A percentile compares a stretch with the other conserved stretches of the same genome.
Conservation (phyloP, 2,329 filamentous ascomycete species). For the Penicillium psychrosexuale region DNA sequence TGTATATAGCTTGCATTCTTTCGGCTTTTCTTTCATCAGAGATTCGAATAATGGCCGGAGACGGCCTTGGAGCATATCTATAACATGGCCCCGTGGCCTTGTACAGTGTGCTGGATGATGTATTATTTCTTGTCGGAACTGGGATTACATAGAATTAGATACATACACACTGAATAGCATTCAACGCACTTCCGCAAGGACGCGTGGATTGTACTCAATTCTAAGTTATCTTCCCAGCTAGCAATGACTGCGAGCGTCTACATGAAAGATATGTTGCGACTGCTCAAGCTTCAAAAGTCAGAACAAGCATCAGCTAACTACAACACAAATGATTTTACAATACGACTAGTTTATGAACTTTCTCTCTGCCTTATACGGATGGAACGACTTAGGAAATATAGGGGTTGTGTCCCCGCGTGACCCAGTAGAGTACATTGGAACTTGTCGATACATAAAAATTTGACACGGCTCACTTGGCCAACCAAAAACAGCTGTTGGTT, state of each 20-base stretch:
- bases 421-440: slow-evolving; percentile 42
- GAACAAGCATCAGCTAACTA: slow-evolving; percentile 1
- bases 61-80: not conserved
- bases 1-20: slow-evolving; percentile 26
- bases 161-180: slow-evolving; percentile 20
- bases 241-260: not conserved
- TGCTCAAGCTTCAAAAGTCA: not conserved
- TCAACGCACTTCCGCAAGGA: slow-evolving; percentile 17
- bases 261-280: not conserved
- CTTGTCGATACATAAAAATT: slow-evolving; percentile 32
- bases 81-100: not conserved
- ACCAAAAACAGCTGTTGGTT: slow-evolving; percentile 17
- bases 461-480: slow-evolving; percentile 28
- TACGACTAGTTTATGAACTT: slow-evolving; percentile 34
- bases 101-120: slow-evolving; percentile 12
- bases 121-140: slow-evolving; percentile 7
- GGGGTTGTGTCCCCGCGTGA: slow-evolving; percentile 32
- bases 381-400: slow-evolving; percentile 19
- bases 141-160: slow-evolving; percentile 25
- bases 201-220: not conserved
- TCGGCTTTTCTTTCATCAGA: slow-evolving; percentile 5
- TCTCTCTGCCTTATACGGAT: slow-evolving; percentile 19
- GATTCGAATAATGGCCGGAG: not conserved
- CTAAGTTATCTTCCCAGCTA: not conserved
- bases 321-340: slow-evolving; percentile 18